Evolutionary conservation across 2,329 filamentous ascomycete species (phyloP).

Genomic region (Colletotrichum sp.): DNA sequence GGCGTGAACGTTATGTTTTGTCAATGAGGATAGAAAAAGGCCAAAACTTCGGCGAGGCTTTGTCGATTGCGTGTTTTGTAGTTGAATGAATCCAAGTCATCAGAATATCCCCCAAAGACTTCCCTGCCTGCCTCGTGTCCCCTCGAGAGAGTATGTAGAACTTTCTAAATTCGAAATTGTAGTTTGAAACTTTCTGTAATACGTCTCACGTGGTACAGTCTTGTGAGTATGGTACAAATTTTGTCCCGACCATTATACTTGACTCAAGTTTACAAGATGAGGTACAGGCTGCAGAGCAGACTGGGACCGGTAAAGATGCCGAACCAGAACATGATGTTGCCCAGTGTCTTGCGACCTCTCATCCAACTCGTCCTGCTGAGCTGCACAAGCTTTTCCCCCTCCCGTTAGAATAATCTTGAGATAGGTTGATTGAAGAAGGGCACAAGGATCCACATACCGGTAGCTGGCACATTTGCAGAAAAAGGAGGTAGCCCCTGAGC

Average conservation of each 20-base stretch:
- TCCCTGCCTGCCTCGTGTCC: not conserved
- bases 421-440: not conserved
- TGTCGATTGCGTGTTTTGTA: not conserved
- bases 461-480: constrained; percentile 77
- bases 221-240: not conserved
- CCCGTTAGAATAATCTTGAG: not conserved
- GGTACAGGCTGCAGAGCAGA: constrained; percentile 65
- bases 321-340: constrained; percentile 80
- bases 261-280: constrained; percentile 50
- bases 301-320: constrained; percentile 80
- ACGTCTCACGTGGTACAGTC: not conserved
- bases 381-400: constrained; percentile 55
- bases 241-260: not conserved
- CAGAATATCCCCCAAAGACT: not conserved
- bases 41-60: constrained; percentile 11
- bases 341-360: constrained; percentile 65
- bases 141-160: not conserved
- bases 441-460: constrained; percentile 48
- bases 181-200: not conserved
- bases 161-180: not conserved
- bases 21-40: constrained; percentile 15
- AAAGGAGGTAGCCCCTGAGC: constrained; percentile 73
- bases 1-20: constrained; percentile 1
- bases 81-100: constrained; percentile 6
- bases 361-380: constrained; percentile 72